These are phyloP conservation scores for Rhizophora apiculata DNA, from an alignment of 345 rosid genomes.

Conservation along the genomic window DNA sequence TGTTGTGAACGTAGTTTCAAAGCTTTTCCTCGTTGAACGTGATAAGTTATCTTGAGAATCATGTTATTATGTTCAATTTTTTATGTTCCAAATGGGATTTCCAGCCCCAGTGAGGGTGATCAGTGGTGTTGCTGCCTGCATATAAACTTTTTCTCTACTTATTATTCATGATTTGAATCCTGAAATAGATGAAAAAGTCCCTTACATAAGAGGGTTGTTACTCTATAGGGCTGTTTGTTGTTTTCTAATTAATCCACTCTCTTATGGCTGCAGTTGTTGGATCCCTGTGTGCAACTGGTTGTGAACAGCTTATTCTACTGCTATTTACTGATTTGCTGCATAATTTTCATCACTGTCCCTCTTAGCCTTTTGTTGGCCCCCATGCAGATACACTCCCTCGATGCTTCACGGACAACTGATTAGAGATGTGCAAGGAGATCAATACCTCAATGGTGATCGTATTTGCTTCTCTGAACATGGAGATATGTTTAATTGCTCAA, in stretches of 20 bases:
- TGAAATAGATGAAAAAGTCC: not conserved
- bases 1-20: not conserved
- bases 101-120: too few species aligned
- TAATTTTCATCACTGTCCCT: conserved; percentile 6
- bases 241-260: not conserved
- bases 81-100: too few species aligned
- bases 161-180: too few species aligned
- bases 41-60: too few species aligned
- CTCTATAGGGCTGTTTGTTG: not conserved
- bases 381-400: conserved; percentile 64
- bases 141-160: too few species aligned
- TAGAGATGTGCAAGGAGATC: conserved; percentile 60
- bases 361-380: conserved; percentile 7
- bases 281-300: not conserved
- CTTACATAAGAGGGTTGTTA: not conserved
- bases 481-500: conserved; percentile 65
- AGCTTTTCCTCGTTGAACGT: not conserved
- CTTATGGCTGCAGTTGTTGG: not conserved
- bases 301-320: not conserved
- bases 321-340: not conserved
- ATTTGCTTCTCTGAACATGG: conserved; percentile 59
- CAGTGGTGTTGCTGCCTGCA: too few species aligned
- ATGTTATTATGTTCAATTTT: too few species aligned
- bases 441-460: conserved; percentile 45
- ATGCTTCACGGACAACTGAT: conserved; percentile 72